Evolutionary conservation across 1,284 basidiomycete species (phyloP).

Genomic region (Hortiboletus rubellus): DNA sequence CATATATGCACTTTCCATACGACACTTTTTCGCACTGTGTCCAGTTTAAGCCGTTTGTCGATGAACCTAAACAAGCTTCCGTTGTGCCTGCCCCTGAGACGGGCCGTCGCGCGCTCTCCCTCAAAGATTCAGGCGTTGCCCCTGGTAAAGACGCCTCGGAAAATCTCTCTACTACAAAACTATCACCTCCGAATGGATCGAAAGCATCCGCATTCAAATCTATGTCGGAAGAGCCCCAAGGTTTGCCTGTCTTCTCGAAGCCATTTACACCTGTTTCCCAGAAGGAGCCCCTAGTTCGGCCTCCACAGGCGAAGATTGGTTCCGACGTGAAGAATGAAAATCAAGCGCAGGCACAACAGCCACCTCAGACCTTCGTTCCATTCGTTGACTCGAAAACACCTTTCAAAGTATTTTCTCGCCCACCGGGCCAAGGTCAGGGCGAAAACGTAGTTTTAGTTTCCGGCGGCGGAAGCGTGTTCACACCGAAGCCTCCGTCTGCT

Average conservation of each 20-base stretch:
- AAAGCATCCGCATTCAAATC: conserved; percentile 36
- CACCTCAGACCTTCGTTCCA: conserved; percentile 45
- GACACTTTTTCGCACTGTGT: background rate
- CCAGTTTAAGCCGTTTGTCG: conserved; percentile 52
- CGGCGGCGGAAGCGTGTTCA: conserved; percentile 35
- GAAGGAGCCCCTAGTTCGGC: conserved; percentile 37
- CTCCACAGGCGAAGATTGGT: conserved; percentile 23
- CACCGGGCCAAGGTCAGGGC: conserved; percentile 43
- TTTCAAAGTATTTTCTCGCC: conserved; percentile 72
- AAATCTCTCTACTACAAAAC: conserved; percentile 16
- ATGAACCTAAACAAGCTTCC: conserved; percentile 35
- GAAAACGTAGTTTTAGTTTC: conserved; percentile 32
- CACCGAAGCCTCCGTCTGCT: conserved; percentile 43
- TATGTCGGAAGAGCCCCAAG: conserved; percentile 32
- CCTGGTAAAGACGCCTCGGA: conserved; percentile 30
- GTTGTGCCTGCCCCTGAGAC: conserved; percentile 30
- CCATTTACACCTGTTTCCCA: conserved; percentile 60
- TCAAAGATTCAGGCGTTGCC: conserved; percentile 35
- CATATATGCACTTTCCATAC: conserved; percentile 2
- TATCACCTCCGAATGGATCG: conserved; percentile 14
- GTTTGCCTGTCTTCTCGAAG: conserved; percentile 52
- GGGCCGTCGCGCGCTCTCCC: conserved; percentile 39
- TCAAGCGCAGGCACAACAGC: conserved; percentile 17
- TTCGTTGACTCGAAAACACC: conserved; percentile 57
- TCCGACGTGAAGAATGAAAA: conserved; percentile 20